Evolutionary conservation across 495 filamentous ascomycete genomes (phyloP), one percentile per base, ranked within the genome.

Genomic region (Talaromyces trachyspermus): DNA sequence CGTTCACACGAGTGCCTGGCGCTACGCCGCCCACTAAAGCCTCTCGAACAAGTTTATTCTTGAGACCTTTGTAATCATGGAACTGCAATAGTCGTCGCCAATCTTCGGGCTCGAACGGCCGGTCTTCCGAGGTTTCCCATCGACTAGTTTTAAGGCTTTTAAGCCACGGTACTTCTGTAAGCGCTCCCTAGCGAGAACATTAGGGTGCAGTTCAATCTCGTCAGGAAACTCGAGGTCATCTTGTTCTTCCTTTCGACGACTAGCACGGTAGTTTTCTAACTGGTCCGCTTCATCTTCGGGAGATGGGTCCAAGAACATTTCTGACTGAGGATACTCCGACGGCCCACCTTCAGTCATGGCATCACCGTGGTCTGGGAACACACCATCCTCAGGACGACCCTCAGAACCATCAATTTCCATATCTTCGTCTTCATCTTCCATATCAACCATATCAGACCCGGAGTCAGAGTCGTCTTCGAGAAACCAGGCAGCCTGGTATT

Each of bases 141-240:
- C 72, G 68, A 57, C 86, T 92, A 14, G 85, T 84, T 51, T 86
- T 81, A 47, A 97, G 58, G 59, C 82, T 94, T 73, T 95, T 45
- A 98, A 65, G 14, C 92, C 92, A 58, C 92, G 69, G 66, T 94
- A 98, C 42, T 85, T 77, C 11, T 84, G 77, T 38, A 97, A 68
- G 3, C 92, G 77, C 64, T 98, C 92, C 33, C 88, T 70, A 2
- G 90, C 92, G 32, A 86, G 72, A 2, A 90, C 88, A 42, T 90
- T 81, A 0, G 94, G 92, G 53, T 84, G 87, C 33, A 98, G 74
- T 62, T 98, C 92, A 55, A 97, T 90, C 63, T 98, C 92, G 50
- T 98, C 92, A 4, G 92, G 92, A 67, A 97, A 98, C 54, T 96
- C 91, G 14, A 84, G 76, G 59, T 98, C 90, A 18, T 97, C 90